A percentile compares a stretch with the other conserved stretches of the same genome.
Conservation (phyloP, 2,329 filamentous ascomycete genomes). For the Fusarium secorum region DNA sequence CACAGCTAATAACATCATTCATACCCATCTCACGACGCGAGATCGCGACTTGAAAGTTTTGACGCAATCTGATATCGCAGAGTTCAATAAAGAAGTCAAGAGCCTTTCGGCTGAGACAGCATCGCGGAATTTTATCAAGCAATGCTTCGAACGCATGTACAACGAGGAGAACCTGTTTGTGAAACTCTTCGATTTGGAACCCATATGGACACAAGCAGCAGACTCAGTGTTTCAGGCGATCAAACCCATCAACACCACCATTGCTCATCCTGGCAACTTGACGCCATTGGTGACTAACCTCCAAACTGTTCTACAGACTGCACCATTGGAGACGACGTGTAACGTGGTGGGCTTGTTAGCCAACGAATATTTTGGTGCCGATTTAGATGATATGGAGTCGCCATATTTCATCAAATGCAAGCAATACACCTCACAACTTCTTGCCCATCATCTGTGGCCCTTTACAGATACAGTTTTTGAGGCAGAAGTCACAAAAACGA, state of each 20-base stretch:
- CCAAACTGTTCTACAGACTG: constrained; percentile 57
- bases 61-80: constrained; percentile 61
- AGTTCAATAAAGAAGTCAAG: constrained; percentile 62
- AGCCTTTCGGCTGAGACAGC: constrained; percentile 61
- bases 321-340: constrained; percentile 60
- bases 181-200: constrained; percentile 64
- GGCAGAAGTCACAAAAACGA: constrained; percentile 62
- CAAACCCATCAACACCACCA: constrained; percentile 58
- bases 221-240: constrained; percentile 61
- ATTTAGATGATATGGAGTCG: constrained; percentile 66
- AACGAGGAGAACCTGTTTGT: constrained; percentile 62
- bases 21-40: constrained; percentile 60
- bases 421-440: constrained; percentile 63
- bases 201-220: constrained; percentile 58
- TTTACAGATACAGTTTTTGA: constrained; percentile 64
- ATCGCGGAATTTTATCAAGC: constrained; percentile 65
- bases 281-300: constrained; percentile 59
- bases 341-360: constrained; percentile 65
- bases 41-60: constrained; percentile 63
- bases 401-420: constrained; percentile 62
- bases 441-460: constrained; percentile 66
- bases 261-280: constrained; percentile 64
- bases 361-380: constrained; percentile 64
- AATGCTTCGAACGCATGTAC: constrained; percentile 65
- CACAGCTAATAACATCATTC: constrained; percentile 63